Evolutionary conservation across 2,329 filamentous ascomycete species (phyloP).

Genomic region (Aspergillaceae sp.): DNA sequence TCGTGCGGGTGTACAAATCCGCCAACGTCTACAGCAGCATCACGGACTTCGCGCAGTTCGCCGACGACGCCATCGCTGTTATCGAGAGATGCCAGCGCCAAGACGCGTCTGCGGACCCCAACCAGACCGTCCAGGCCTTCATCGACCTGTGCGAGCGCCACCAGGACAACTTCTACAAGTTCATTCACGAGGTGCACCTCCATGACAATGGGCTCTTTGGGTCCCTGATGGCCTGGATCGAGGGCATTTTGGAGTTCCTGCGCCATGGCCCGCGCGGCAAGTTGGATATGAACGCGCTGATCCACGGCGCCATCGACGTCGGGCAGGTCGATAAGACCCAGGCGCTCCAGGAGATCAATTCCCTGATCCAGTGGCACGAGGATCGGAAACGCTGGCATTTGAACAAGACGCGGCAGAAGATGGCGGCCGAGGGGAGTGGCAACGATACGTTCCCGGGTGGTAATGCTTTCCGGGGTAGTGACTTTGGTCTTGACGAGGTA

Average conservation of each 20-base stretch:
- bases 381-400: slow-evolving; percentile 96
- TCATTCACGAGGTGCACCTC: slow-evolving; percentile 93
- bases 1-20: slow-evolving; percentile 95
- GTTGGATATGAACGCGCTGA: slow-evolving; percentile 88
- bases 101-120: slow-evolving; percentile 89
- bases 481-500: slow-evolving; percentile 83
- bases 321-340: slow-evolving; percentile 61
- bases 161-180: slow-evolving; percentile 97
- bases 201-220: slow-evolving; percentile 96
- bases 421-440: slow-evolving; percentile 70
- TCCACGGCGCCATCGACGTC: slow-evolving; percentile 66
- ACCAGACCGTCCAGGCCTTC: slow-evolving; percentile 95
- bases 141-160: slow-evolving; percentile 94
- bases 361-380: slow-evolving; percentile 86
- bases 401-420: slow-evolving; percentile 96
- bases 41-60: slow-evolving; percentile 87
- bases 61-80: slow-evolving; percentile 84
- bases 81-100: slow-evolving; percentile 59
- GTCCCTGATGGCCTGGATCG: slow-evolving; percentile 93
- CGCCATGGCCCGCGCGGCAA: slow-evolving; percentile 81
- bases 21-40: slow-evolving; percentile 97
- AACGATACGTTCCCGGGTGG: slow-evolving; percentile 43
- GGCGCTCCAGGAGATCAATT: slow-evolving; percentile 72
- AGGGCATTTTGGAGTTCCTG: slow-evolving; percentile 88
- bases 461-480: slow-evolving; percentile 61